Conservation (phyloP, 192 early-diverging fungal genomes). For the Thoreauomyces humboldtii region DNA sequence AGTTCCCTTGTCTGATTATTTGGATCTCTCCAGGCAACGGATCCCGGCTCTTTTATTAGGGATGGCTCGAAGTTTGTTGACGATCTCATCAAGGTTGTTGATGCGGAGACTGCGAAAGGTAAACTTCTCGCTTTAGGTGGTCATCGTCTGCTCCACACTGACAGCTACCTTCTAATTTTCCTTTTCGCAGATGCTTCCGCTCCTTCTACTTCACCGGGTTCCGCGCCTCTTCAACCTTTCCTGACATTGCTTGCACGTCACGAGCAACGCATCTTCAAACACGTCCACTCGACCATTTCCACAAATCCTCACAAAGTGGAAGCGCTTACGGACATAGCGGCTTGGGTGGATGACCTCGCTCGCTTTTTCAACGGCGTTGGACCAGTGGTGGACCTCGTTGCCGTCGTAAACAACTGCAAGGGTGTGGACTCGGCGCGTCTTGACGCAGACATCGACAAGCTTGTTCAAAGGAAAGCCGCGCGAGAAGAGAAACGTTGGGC, state of each 20-base stretch:
- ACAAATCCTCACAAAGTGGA: constrained; percentile 9
- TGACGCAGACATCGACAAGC: constrained; percentile 14
- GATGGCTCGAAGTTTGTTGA: constrained; percentile 28
- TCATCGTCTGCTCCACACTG: too few relatives aligned
- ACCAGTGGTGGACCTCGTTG: constrained; percentile 9
- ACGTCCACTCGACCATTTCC: constrained; percentile 14
- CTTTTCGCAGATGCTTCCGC: too few relatives aligned
- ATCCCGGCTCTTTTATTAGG: constrained; percentile 22
- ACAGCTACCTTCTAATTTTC: too few relatives aligned
- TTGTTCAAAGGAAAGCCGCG: constrained; percentile 1
- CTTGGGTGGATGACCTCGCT: constrained; percentile 25
- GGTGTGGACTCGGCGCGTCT: constrained; percentile 12
- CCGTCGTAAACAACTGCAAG: not conserved
- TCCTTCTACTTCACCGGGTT: not conserved
- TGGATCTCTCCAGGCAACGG: constrained; percentile 23
- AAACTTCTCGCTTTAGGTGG: not conserved
- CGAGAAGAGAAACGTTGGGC: not conserved
- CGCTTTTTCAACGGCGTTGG: constrained; percentile 26
- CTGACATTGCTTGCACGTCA: constrained; percentile 20
- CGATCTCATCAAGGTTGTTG: constrained; percentile 19
- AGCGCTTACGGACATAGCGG: constrained; percentile 17
- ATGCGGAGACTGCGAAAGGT: constrained; percentile 14
- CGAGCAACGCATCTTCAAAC: constrained; percentile 23
- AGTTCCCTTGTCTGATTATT: not conserved
- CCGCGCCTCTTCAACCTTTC: constrained; percentile 21